These are phyloP conservation scores for Colletotrichum eremochloae DNA, from an alignment of 2,329 filamentous ascomycete species.

Conservation along the genomic window DNA sequence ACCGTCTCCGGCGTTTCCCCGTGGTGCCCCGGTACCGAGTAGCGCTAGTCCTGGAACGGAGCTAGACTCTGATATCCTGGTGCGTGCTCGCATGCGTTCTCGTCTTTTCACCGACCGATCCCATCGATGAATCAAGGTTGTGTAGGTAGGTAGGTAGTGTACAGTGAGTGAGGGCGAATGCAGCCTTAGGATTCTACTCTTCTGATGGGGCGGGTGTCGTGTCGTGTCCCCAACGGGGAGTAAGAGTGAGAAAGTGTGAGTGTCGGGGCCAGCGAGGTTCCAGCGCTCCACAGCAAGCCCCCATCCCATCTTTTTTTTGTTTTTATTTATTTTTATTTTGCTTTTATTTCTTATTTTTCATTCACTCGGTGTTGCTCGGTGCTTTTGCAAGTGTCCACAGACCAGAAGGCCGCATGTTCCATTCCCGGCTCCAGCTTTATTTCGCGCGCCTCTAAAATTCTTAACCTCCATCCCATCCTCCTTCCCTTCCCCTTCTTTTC, in stretches of 20 bases:
- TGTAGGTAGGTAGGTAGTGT: neutral
- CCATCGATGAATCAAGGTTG: neutral
- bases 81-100: neutral
- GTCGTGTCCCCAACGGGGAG: neutral
- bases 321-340: neutral
- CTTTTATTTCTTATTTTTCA: neutral
- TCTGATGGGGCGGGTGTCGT: neutral
- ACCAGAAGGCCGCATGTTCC: conserved; percentile 24
- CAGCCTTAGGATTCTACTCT: neutral
- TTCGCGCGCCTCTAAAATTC: conserved; percentile 44
- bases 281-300: conserved; percentile 13
- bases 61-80: neutral
- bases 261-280: conserved; percentile 33
- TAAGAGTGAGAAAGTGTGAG: neutral
- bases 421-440: conserved; percentile 26
- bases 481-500: conserved; percentile 35
- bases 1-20: conserved; percentile 38
- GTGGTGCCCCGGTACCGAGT: conserved; percentile 31
- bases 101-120: neutral
- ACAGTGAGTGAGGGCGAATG: neutral
- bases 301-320: conserved; percentile 34
- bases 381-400: conserved; percentile 1
- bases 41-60: conserved; percentile 24
- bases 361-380: neutral
- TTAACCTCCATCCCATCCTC: conserved; percentile 44